Evolutionary conservation across 1,284 basidiomycete species (phyloP).

Genomic region (Apiotrichum montevideense): DNA sequence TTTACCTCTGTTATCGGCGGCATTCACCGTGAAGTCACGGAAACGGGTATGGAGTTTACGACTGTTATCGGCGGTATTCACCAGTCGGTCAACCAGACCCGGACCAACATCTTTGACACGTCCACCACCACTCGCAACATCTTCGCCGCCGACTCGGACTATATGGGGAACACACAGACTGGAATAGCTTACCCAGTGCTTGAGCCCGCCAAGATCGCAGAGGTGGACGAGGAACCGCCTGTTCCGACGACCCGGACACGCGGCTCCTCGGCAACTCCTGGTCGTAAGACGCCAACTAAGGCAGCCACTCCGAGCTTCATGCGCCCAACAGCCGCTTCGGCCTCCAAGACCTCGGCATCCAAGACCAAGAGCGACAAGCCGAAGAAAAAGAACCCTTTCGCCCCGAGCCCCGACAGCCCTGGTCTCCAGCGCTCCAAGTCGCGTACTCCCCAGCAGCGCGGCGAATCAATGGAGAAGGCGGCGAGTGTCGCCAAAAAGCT

Average conservation of each 20-base stretch:
- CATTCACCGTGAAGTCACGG: neutral
- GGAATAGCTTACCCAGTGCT: neutral
- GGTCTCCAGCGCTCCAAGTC: conserved; percentile 21
- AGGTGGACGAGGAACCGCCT: neutral
- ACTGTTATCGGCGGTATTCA: conserved; percentile 5
- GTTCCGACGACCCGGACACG: neutral
- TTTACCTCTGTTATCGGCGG: conserved; percentile 4
- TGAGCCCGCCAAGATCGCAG: neutral
- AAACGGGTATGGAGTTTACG: conserved; percentile 7
- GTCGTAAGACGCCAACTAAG: neutral
- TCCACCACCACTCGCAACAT: conserved; percentile 1
- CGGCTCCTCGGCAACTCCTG: neutral
- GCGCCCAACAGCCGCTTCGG: conserved; percentile 27
- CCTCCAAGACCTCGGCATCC: conserved; percentile 37
- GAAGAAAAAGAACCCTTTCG: conserved; percentile 39
- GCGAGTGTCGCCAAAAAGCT: conserved; percentile 13
- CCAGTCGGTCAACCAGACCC: neutral
- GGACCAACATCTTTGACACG: conserved; percentile 11
- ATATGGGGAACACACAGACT: neutral
- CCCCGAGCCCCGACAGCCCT: conserved; percentile 24
- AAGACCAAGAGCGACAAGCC: conserved; percentile 15
- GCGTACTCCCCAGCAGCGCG: conserved; percentile 20
- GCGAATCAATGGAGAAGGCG: conserved; percentile 17
- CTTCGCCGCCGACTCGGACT: conserved; percentile 1
- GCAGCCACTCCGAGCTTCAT: conserved; percentile 35